Conservation (phyloP, 208 protist species). For the Acanthamoeba castellanii region DNA sequence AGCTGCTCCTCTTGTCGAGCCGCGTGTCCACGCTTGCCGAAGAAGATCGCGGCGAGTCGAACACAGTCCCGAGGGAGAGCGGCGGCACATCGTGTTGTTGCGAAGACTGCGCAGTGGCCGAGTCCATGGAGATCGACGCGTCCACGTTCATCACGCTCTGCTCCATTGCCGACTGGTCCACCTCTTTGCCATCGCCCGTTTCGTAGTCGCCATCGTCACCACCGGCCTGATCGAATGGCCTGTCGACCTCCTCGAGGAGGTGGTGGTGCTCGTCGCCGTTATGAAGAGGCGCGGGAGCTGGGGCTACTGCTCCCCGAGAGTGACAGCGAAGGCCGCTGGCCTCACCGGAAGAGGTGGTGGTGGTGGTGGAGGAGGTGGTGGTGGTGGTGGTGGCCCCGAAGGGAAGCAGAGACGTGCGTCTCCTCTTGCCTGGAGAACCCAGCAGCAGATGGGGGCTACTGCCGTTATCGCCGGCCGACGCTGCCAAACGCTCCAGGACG, state of each 20-base stretch:
- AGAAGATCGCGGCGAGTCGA: background rate
- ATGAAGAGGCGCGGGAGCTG: no score
- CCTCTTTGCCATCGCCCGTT: background rate
- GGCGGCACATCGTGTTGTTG: background rate
- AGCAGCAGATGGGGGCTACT: no score
- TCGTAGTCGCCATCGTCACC: background rate
- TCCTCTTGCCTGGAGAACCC: constrained; percentile 37
- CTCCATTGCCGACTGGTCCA: background rate
- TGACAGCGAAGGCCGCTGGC: background rate
- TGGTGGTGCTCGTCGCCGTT: background rate
- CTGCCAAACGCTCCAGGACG: background rate
- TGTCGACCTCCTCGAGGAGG: background rate
- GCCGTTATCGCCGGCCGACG: background rate
- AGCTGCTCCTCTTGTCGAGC: constrained; percentile 25
- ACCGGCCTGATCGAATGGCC: no score
- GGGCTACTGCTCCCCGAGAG: background rate
- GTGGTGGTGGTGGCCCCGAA: background rate
- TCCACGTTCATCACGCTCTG: background rate
- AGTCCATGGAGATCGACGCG: background rate
- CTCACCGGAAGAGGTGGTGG: background rate
- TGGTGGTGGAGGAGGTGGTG: no score
- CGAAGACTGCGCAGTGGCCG: no score
- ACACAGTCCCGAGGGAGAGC: background rate
- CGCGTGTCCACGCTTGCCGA: background rate
- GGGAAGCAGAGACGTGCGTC: constrained; percentile 28